Conservation (phyloP, 176 grass and related monocot species). For the Dendrocalamus sinicus region DNA sequence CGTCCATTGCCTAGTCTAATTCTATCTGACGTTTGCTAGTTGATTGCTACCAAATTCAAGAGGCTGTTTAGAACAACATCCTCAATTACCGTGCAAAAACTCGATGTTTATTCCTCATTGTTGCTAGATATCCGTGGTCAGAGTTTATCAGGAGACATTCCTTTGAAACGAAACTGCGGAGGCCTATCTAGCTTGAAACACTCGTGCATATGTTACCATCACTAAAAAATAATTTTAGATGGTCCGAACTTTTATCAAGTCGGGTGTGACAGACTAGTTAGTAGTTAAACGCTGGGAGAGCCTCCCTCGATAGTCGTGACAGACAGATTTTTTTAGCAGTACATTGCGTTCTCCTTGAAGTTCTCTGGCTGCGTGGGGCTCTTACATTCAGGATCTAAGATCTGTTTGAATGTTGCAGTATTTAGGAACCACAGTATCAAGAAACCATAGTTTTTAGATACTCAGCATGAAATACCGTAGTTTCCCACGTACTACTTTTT, state of each 20-base stretch:
- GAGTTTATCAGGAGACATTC: neutral
- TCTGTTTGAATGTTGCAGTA: too few species aligned
- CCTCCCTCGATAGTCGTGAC: neutral
- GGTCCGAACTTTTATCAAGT: neutral
- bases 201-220: neutral
- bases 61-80: neutral
- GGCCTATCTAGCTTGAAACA: neutral
- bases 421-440: too few species aligned
- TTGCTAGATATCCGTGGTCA: neutral
- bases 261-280: neutral
- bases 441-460: too few species aligned
- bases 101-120: neutral
- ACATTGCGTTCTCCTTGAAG: neutral
- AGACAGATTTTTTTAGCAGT: neutral
- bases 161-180: neutral
- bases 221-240: neutral
- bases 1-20: neutral
- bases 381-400: neutral
- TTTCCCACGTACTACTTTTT: too few species aligned
- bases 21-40: neutral
- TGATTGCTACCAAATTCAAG: neutral
- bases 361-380: neutral
- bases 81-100: neutral
- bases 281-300: too few species aligned
- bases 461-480: too few species aligned